These are phyloP conservation scores for Podospora australis DNA, from an alignment of 495 filamentous ascomycete genomes.

Conservation along the genomic window DNA sequence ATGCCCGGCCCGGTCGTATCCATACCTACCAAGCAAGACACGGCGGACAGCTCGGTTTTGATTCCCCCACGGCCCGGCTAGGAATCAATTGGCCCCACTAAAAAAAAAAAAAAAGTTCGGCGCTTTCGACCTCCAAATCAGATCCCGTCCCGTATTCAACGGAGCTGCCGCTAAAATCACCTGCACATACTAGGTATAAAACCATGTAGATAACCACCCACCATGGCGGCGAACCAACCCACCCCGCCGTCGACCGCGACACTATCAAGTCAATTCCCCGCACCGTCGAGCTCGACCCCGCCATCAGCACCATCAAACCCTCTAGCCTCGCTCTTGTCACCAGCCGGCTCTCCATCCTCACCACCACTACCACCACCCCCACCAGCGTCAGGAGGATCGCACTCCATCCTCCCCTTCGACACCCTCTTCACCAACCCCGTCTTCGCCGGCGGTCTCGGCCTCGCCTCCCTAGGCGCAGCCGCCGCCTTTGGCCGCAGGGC, in stretches of 20 bases:
- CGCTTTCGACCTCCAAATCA: too few species aligned
- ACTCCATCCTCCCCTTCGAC: constrained; percentile 39
- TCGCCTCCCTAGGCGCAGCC: constrained; percentile 76
- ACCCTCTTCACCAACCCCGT: constrained; percentile 50
- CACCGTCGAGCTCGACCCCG: neutral
- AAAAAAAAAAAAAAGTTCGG: too few species aligned
- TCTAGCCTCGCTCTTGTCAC: neutral
- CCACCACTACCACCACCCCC: neutral
- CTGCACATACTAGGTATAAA: too few species aligned
- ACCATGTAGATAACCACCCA: constrained; percentile 16
- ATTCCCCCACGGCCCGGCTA: too few species aligned
- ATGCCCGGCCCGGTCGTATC: too few species aligned
- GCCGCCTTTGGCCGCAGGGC: constrained; percentile 70
- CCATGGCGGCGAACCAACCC: constrained; percentile 4
- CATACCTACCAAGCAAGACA: too few species aligned
- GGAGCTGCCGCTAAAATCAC: too few species aligned
- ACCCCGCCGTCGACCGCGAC: neutral
- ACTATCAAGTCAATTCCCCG: neutral
- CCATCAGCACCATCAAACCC: neutral
- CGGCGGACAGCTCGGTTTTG: too few species aligned
- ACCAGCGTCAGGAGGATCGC: neutral
- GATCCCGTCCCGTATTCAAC: too few species aligned
- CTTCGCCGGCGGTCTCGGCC: constrained; percentile 65
- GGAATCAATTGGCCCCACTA: too few species aligned
- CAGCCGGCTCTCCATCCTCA: neutral